phyloP scores from a whole-genome alignment of 768 basidiomycete genomes.

The Tubosaeta sp. region DNA sequence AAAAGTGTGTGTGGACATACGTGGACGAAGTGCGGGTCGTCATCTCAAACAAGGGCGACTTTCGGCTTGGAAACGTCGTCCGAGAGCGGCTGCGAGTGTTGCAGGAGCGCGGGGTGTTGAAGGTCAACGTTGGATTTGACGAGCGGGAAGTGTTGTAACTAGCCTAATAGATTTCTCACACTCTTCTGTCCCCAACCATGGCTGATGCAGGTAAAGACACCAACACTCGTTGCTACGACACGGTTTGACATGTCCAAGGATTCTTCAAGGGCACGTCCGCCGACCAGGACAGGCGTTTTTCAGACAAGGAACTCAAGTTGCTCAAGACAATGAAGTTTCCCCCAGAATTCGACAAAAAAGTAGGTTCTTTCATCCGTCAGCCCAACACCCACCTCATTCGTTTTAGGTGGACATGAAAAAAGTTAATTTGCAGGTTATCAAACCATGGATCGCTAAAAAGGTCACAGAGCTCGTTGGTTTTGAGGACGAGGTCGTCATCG shows the following conservation, averaged over 20 bases:
- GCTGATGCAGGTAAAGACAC: slow-evolving; percentile 50
- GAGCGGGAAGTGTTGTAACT: slow-evolving; percentile 26
- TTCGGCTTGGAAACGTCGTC: slow-evolving; percentile 22
- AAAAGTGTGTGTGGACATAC: slow-evolving; percentile 17
- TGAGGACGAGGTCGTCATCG: slow-evolving; percentile 95
- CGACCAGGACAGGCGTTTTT: slow-evolving; percentile 89
- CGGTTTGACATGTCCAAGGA: slow-evolving; percentile 38
- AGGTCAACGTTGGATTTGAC: slow-evolving; percentile 29
- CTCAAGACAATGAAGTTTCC: slow-evolving; percentile 92
- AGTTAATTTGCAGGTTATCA: slow-evolving; percentile 87
- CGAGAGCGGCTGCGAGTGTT: slow-evolving; percentile 18
- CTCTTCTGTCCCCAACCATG: slow-evolving; percentile 35
- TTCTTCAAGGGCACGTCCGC: slow-evolving; percentile 91
- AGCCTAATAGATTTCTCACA: slow-evolving; percentile 19
- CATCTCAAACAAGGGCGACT: slow-evolving; percentile 29
- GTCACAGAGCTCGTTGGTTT: slow-evolving; percentile 87
- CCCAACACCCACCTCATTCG: not conserved
- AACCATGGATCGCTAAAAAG: slow-evolving; percentile 94
- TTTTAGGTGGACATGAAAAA: slow-evolving; percentile 88
- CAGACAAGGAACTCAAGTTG: slow-evolving; percentile 90
- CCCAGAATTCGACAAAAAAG: slow-evolving; percentile 83
- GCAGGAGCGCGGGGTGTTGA: slow-evolving; percentile 25
- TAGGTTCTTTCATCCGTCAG: slow-evolving; percentile 19
- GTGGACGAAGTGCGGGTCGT: slow-evolving; percentile 27
- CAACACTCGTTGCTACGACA: slow-evolving; percentile 8